Evolutionary conservation across 2,329 filamentous ascomycete genomes (phyloP).

Genomic region (Chaetothyriales sp.): DNA sequence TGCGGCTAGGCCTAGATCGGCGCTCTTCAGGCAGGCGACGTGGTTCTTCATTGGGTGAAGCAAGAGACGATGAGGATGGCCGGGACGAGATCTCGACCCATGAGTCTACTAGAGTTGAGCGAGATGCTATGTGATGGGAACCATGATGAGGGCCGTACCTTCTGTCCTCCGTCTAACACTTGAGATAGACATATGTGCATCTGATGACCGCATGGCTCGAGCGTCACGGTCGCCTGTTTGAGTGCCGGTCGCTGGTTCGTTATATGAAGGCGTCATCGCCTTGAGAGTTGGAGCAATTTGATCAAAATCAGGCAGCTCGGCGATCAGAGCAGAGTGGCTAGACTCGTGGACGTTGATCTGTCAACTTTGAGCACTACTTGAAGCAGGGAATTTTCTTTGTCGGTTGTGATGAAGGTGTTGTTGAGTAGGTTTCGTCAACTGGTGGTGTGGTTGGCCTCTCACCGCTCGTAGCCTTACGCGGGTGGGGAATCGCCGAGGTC

Average conservation of each 20-base stretch:
- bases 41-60: conserved; percentile 63
- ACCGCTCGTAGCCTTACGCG: neutral
- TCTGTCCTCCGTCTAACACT: conserved; percentile 15
- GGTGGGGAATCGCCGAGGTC: neutral
- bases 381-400: neutral
- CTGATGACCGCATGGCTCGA: neutral
- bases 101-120: conserved; percentile 54
- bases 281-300: neutral
- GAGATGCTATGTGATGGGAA: conserved; percentile 20
- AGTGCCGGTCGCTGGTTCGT: neutral
- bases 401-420: neutral
- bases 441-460: neutral
- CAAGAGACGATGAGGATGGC: conserved; percentile 84
- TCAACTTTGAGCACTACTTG: neutral
- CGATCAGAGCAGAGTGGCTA: neutral
- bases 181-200: conserved; percentile 2
- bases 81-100: conserved; percentile 93
- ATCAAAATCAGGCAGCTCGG: neutral
- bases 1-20: conserved; percentile 42
- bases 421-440: neutral
- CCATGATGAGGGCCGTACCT: conserved; percentile 7
- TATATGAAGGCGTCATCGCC: neutral
- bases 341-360: neutral
- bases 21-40: conserved; percentile 50
- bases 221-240: neutral